Evolutionary conservation across 1,284 basidiomycete species (phyloP).

Genomic region (Heterobasidion irregulare): DNA sequence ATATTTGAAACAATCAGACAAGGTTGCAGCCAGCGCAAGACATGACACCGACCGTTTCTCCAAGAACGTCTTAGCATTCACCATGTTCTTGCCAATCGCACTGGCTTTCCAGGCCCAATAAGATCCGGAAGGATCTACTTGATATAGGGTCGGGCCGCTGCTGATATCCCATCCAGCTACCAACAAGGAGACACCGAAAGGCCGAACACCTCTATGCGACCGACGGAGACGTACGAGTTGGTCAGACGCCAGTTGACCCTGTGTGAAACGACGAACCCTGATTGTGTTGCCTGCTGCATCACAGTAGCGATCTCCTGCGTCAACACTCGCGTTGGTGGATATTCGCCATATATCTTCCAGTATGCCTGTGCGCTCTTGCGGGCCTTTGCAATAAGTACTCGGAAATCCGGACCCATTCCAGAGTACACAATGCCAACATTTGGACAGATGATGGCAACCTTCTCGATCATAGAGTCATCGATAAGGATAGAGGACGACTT

Average conservation of each 20-base stretch:
- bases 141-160: constrained; percentile 90
- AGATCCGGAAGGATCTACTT: constrained; percentile 97
- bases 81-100: constrained; percentile 99
- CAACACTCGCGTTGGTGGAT: constrained; percentile 94
- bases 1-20: constrained; percentile 14
- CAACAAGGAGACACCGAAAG: constrained; percentile 94
- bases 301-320: constrained; percentile 97
- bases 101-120: constrained; percentile 99
- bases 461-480: constrained; percentile 96
- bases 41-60: constrained; percentile 78
- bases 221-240: neutral
- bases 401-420: constrained; percentile 99
- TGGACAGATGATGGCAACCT: constrained; percentile 93
- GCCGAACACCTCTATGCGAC: constrained; percentile 83
- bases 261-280: constrained; percentile 58
- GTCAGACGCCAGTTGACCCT: neutral
- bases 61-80: constrained; percentile 98
- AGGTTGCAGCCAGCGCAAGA: constrained; percentile 10
- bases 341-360: constrained; percentile 99
- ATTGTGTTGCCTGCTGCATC: constrained; percentile 99
- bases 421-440: constrained; percentile 99
- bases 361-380: constrained; percentile 98
- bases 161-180: constrained; percentile 95
- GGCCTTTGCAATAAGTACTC: constrained; percentile 88
- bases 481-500: constrained; percentile 96